Evolutionary conservation across 108 stramenopile species (phyloP), one percentile per base, ranked within the genome.

Genomic region (Cylindrotheca closterium): DNA sequence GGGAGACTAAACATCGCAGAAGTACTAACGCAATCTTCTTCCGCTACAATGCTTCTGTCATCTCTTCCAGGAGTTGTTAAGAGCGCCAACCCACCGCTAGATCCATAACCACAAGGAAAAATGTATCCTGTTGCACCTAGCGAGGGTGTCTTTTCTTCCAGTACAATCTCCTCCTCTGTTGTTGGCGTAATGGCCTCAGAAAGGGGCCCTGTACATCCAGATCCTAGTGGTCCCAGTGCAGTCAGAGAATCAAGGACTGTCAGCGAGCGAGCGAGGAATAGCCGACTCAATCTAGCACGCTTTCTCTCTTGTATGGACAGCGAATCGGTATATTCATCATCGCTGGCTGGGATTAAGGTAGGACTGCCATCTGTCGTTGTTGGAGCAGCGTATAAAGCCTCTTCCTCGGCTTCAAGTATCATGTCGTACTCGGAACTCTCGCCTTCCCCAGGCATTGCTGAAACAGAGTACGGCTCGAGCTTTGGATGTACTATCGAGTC

Each of bases 31-130:
- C 85, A 85, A 69, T 91, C 90, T 24, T 73, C 78, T 51, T 91
- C 90, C 8, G 78, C 73, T 58, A 88, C 30, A 51, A 91, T 86
- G 27, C 71, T 80, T 29, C 81, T 73, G 64, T 85, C 85, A 47
- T 93, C 87, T 47, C 83, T 51, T 15, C 92, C 92, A 4, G 87
- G 85, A 34, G 76, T 74, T 46, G 84, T 85, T 5, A 89, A 29
- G 22, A 91, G 53, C 5, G 84, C 89, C 48, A 94, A 30, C 25
- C 89, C 85, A 25, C 92, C 92, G 63, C 85, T 85, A 7, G 87
- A 78, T 1, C 92, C 89, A 60, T 70, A 87, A 4, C 92, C 92
- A 60, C 89, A 91, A 0, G 92, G 89, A 61, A 84, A 82, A n/a
- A 94, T 61, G 30, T 81, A 71, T 31, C 79, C 79, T n/a, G 73